These are phyloP conservation scores for Penicillium hordei DNA, from an alignment of 2,329 filamentous ascomycete genomes.

Conservation along the genomic window DNA sequence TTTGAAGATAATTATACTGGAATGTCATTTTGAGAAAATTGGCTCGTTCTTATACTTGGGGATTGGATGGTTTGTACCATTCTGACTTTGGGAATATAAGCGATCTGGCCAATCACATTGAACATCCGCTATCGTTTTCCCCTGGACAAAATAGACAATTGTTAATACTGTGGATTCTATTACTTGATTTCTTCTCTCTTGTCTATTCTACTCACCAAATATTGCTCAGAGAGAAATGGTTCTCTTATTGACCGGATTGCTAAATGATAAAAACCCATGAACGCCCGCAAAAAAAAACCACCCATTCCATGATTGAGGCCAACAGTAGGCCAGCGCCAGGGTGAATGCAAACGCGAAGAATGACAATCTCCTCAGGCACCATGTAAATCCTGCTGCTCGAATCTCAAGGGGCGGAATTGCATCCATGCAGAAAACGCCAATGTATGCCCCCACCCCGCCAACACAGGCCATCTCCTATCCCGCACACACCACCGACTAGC, in stretches of 20 bases:
- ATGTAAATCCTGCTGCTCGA: background rate
- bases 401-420: background rate
- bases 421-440: slow-evolving; percentile 5
- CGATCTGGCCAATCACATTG: slow-evolving; percentile 7
- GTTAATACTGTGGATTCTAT: background rate
- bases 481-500: background rate
- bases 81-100: slow-evolving; percentile 3
- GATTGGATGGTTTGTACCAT: background rate
- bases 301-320: background rate
- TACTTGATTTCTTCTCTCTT: background rate
- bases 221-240: background rate
- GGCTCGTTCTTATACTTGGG: background rate
- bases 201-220: background rate
- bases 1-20: background rate
- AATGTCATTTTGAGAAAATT: background rate
- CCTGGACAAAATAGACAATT: background rate
- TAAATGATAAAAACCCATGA: background rate
- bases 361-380: background rate
- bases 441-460: background rate
- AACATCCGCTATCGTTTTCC: background rate
- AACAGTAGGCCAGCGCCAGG: slow-evolving; percentile 8
- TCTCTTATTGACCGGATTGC: background rate
- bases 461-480: background rate
- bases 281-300: slow-evolving; percentile 3
- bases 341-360: slow-evolving; percentile 10